Base-by-base conservation (phyloP, 805 yeast genomes). In the Nakazawaea laoshanensis region DNA sequence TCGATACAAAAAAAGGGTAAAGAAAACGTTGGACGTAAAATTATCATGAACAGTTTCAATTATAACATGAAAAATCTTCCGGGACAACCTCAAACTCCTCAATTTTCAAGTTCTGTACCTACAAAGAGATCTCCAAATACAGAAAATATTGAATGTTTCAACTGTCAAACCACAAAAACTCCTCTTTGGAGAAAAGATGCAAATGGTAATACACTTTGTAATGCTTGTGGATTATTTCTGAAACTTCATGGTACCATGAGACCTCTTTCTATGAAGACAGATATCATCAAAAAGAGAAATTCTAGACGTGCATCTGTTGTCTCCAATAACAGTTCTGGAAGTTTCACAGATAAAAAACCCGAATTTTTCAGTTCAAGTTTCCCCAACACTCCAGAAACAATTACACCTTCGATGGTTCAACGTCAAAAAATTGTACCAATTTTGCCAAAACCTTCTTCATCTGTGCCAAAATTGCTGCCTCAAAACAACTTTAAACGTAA, bases 111-210 rank as follows among this genome's bases (percentile, higher is more conserved):
- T 8, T 14, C 28, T 5, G 14, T 9, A 8, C 27, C 22, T 7
- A 23, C 29, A 10, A 22, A 20, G 8, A 33, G 24, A 12, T 29
- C 40, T 3, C 30, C 40, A 12, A 37, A 24, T 12, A 22, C 17
- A 20, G 33, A 18, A 19, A 14, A 24, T 13, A 59, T 67, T 4
- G 71, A 67, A 41, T 74, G 81, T 48, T 57, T 57, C 36, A 74
- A 74, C 50, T 74, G 81, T 47, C 67, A 70, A 29, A 74, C 81
- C 1, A 48, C 64, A 2, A 74, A 71, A 37, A 74, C 81, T 0
- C 81, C 81, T 1, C 55, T 74, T 16, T 74, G 81, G 81, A 53
- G 81, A 28, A 63, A 72, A 45, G 77, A 74, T 45, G 66, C 75
- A 5, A 59, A 53, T 18, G 81, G 81, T 1, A 69, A 72, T 39